Percentiles rank a stretch among this genome's conserved stretches.
Conservation (phyloP, 768 basidiomycete species). For the Epithele typhae region DNA sequence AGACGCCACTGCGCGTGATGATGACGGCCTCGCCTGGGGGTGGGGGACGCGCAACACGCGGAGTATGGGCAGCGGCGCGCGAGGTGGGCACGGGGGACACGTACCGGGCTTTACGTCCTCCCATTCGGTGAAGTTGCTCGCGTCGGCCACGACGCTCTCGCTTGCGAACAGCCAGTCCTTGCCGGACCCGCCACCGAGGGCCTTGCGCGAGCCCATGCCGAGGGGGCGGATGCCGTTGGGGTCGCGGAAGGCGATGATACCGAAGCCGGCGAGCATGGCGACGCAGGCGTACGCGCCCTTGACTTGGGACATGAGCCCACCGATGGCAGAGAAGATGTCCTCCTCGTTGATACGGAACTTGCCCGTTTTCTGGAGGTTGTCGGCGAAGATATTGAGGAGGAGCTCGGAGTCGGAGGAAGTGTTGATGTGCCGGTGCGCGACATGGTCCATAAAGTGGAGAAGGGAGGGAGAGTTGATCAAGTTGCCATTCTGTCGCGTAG, state of each 20-base stretch:
- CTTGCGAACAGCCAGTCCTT: slow-evolving; percentile 89
- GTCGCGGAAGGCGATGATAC: slow-evolving; percentile 96
- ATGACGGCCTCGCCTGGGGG: slow-evolving; percentile 78
- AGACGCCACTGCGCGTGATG: slow-evolving; percentile 78
- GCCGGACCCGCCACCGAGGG: slow-evolving; percentile 38
- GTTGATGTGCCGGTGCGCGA: slow-evolving; percentile 97
- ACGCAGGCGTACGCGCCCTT: slow-evolving; percentile 96
- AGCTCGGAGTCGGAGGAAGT: slow-evolving; percentile 98
- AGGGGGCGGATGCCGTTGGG: slow-evolving; percentile 96
- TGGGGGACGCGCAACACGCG: slow-evolving; percentile 36
- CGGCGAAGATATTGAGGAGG: slow-evolving; percentile 94
- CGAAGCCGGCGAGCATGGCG: slow-evolving; percentile 99
- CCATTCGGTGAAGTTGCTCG: slow-evolving; percentile 88
- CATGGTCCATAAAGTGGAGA: slow-evolving; percentile 92
- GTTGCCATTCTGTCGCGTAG: slow-evolving; percentile 87
- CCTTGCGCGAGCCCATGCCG: slow-evolving; percentile 73
- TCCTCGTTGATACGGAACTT: slow-evolving; percentile 99
- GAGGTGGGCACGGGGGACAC: slow-evolving; percentile 12
- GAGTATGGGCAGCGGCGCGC: slow-evolving; percentile 1
- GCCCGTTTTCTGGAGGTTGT: slow-evolving; percentile 96
- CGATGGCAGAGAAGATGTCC: slow-evolving; percentile 94
- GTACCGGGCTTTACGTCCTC: slow-evolving; percentile 79
- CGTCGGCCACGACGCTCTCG: slow-evolving; percentile 96
- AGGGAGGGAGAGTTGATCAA: slow-evolving; percentile 87
- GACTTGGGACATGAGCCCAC: slow-evolving; percentile 82